Evolutionary conservation across 2,329 filamentous ascomycete species (phyloP).

Genomic region (Cordyceps tenuipes): DNA sequence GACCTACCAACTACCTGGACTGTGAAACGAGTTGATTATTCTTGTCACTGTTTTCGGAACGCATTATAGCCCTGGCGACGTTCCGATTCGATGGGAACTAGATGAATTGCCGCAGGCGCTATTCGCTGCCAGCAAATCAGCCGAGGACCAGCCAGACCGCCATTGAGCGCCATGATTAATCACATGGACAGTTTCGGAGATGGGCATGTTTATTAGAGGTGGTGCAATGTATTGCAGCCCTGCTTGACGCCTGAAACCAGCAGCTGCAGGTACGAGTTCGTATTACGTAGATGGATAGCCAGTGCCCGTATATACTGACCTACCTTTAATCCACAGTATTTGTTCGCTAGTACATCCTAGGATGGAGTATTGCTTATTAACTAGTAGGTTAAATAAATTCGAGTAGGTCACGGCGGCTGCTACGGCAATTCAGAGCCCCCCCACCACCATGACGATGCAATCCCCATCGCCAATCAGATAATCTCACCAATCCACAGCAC

Average conservation of each 20-base stretch:
- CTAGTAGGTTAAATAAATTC: too few relatives aligned
- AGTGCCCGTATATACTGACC: too few relatives aligned
- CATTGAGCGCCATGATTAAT: background rate
- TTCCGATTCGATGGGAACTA: background rate
- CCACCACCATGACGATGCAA: too few relatives aligned
- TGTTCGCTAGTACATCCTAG: too few relatives aligned
- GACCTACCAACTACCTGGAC: background rate
- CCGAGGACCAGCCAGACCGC: background rate
- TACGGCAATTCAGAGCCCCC: too few relatives aligned
- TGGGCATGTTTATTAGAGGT: background rate
- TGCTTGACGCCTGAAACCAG: background rate
- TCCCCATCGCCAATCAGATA: too few relatives aligned
- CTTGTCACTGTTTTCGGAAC: background rate
- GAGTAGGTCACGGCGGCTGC: too few relatives aligned
- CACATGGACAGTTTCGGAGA: slow-evolving; percentile 1
- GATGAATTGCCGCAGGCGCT: too few relatives aligned
- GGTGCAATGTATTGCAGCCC: background rate
- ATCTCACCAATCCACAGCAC: background rate
- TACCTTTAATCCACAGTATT: too few relatives aligned
- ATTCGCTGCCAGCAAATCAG: background rate
- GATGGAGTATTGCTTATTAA: too few relatives aligned
- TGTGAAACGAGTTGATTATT: too few relatives aligned
- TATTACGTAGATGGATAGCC: too few relatives aligned
- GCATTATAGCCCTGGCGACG: background rate
- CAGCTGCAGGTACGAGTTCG: background rate